Percentiles rank a stretch among this genome's conserved stretches.
These are phyloP conservation scores for Skeletonema marinoi DNA, from an alignment of 108 stramenopile species.

Conservation along the genomic window DNA sequence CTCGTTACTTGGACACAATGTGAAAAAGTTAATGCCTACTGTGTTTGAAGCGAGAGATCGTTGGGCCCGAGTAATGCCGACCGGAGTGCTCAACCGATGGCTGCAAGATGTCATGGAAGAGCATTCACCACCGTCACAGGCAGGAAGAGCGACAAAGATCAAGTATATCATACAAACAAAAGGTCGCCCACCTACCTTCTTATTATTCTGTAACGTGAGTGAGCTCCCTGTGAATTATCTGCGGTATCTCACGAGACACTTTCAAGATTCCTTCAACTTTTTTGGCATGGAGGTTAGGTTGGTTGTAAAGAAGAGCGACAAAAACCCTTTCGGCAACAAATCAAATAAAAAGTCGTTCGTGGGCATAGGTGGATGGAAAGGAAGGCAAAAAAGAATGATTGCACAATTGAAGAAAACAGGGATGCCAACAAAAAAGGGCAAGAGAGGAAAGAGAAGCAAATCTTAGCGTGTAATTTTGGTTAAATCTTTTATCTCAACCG, in stretches of 20 bases:
- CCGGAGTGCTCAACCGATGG: slow-evolving; percentile 86
- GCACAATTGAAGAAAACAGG: slow-evolving; percentile 49
- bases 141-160: slow-evolving; percentile 63
- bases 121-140: slow-evolving; percentile 62
- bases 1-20: slow-evolving; percentile 61
- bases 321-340: slow-evolving; percentile 70
- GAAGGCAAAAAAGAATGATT: slow-evolving; percentile 59
- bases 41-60: slow-evolving; percentile 79
- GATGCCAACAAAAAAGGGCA: slow-evolving; percentile 18
- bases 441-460: slow-evolving; percentile 9
- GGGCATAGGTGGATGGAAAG: slow-evolving; percentile 74
- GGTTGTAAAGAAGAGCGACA: slow-evolving; percentile 71
- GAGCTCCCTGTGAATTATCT: slow-evolving; percentile 69
- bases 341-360: slow-evolving; percentile 44
- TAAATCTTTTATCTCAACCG: background rate
- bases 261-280: slow-evolving; percentile 84
- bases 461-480: background rate
- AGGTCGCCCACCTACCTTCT: slow-evolving; percentile 88
- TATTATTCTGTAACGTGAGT: slow-evolving; percentile 78
- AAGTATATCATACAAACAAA: slow-evolving; percentile 90
- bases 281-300: slow-evolving; percentile 86
- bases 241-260: slow-evolving; percentile 77
- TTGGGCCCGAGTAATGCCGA: slow-evolving; percentile 73
- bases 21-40: slow-evolving; percentile 74
- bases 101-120: slow-evolving; percentile 69